Evolutionary conservation across 2,329 filamentous ascomycete genomes (phyloP).

Genomic region (Colletotrichum eremochloae): DNA sequence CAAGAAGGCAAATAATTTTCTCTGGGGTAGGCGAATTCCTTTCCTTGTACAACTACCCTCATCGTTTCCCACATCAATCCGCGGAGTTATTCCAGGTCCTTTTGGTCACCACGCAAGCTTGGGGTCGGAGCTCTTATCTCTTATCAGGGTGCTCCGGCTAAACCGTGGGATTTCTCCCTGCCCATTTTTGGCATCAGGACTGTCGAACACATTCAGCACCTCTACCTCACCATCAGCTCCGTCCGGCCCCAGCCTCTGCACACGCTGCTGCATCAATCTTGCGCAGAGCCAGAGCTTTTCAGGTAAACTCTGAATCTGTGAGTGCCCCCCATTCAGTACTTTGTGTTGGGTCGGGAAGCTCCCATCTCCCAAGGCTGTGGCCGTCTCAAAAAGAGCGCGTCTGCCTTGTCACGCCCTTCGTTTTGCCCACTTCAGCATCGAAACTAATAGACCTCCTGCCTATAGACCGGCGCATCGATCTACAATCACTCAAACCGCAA

Average conservation of each 20-base stretch:
- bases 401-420: slow-evolving; percentile 22
- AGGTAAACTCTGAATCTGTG: background rate
- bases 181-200: slow-evolving; percentile 31
- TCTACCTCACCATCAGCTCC: slow-evolving; percentile 20
- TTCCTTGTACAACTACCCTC: background rate
- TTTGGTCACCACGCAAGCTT: background rate
- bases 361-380: slow-evolving; percentile 27
- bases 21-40: background rate
- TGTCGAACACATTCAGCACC: slow-evolving; percentile 18
- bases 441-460: background rate
- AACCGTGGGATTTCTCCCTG: slow-evolving; percentile 31
- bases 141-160: slow-evolving; percentile 34
- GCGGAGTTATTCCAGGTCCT: background rate
- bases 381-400: slow-evolving; percentile 28
- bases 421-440: background rate
- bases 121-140: slow-evolving; percentile 39
- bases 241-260: slow-evolving; percentile 11
- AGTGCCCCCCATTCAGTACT: background rate
- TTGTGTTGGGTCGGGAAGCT: background rate
- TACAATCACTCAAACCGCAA: slow-evolving; percentile 3
- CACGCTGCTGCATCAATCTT: slow-evolving; percentile 25
- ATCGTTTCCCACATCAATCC: background rate
- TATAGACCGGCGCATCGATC: background rate
- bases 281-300: slow-evolving; percentile 24
- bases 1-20: background rate